These are phyloP conservation scores for Pseudocercospora fijiensis DNA, from an alignment of 2,329 filamentous ascomycete species.

Conservation along the genomic window DNA sequence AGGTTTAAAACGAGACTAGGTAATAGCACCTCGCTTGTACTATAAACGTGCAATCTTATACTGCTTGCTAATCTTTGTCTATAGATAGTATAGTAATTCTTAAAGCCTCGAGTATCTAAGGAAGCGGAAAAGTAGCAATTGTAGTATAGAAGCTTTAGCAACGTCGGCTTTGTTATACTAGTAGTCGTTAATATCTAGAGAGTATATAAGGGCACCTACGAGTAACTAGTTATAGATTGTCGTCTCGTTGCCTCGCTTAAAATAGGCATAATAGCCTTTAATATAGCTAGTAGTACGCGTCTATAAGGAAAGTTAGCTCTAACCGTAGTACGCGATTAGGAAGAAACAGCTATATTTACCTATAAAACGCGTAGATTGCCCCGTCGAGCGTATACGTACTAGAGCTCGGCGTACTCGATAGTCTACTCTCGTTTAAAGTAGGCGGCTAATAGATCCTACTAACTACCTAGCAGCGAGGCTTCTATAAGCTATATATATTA, in stretches of 20 bases:
- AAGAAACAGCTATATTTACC: not conserved
- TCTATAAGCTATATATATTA: not conserved
- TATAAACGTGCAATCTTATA: not conserved
- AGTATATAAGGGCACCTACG: not conserved
- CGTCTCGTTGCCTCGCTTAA: not conserved
- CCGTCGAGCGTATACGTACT: not conserved
- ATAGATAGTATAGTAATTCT: not conserved
- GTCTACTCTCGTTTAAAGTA: not conserved
- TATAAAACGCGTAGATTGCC: not conserved
- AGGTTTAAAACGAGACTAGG: not conserved
- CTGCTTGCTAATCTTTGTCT: not conserved
- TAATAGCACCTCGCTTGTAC: not conserved
- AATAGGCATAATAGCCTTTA: not conserved
- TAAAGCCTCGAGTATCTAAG: not conserved
- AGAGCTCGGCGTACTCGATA: not conserved
- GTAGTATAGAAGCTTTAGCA: not conserved
- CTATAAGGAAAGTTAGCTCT: not conserved
- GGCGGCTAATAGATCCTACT: not conserved
- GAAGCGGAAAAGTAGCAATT: not conserved
- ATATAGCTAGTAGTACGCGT: not conserved
- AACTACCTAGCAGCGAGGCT: not conserved
- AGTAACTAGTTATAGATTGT: not conserved
- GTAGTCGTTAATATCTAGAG: not conserved
- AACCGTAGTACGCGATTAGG: not conserved
- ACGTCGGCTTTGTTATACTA: not conserved